phyloP scores from a whole-genome alignment of 805 yeast species.

The Phaffomyces thermotolerans region DNA sequence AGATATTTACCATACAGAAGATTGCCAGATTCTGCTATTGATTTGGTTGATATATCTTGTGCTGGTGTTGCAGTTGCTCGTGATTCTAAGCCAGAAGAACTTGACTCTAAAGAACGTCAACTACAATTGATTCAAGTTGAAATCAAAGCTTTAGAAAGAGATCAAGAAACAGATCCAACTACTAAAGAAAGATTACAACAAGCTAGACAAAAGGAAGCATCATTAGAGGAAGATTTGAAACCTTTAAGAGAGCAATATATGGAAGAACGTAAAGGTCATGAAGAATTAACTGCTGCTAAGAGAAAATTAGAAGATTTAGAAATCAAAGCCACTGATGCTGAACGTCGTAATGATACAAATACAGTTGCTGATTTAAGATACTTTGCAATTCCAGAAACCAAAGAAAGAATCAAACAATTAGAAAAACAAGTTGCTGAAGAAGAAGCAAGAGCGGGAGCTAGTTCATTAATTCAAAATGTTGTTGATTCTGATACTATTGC shows the following conservation, averaged over 20 bases:
- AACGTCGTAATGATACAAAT: slow-evolving; percentile 90
- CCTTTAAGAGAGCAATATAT: slow-evolving; percentile 82
- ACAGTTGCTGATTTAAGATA: slow-evolving; percentile 94
- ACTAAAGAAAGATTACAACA: slow-evolving; percentile 80
- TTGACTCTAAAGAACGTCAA: slow-evolving; percentile 90
- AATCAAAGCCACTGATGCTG: slow-evolving; percentile 91
- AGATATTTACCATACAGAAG: slow-evolving; percentile 92
- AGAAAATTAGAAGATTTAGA: slow-evolving; percentile 88
- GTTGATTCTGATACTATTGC: slow-evolving; percentile 90
- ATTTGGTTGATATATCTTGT: slow-evolving; percentile 90
- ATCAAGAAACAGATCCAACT: slow-evolving; percentile 71
- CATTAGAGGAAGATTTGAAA: slow-evolving; percentile 72
- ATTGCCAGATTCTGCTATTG: slow-evolving; percentile 95
- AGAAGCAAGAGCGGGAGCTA: slow-evolving; percentile 50
- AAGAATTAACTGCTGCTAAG: slow-evolving; percentile 82
- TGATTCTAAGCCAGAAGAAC: slow-evolving; percentile 95
- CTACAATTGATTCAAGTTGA: slow-evolving; percentile 89
- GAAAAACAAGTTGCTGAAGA: slow-evolving; percentile 77
- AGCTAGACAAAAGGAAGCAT: slow-evolving; percentile 75
- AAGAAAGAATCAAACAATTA: slow-evolving; percentile 63
- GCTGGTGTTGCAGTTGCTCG: slow-evolving; percentile 97
- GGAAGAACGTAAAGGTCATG: slow-evolving; percentile 86
- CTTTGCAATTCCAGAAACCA: slow-evolving; percentile 93
- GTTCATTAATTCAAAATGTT: slow-evolving; percentile 74
- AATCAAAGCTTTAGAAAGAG: slow-evolving; percentile 94